Evolutionary conservation across 2,329 filamentous ascomycete genomes (phyloP).

Genomic region (Aspergillus neoniger): DNA sequence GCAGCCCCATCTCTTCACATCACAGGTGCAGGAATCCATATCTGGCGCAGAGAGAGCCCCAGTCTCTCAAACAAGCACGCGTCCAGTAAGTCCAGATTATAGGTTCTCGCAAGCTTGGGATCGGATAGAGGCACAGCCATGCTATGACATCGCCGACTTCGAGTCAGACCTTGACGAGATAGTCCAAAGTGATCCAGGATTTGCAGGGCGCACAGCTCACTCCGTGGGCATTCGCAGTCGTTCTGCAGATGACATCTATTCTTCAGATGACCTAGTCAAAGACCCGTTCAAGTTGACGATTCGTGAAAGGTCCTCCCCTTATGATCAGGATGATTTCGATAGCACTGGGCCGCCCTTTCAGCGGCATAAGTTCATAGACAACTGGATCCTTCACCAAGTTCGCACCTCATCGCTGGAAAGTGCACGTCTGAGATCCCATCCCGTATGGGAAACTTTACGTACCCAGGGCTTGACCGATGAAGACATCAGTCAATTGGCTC

Average conservation of each 20-base stretch:
- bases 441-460: constrained; percentile 20
- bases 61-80: background rate
- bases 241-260: background rate
- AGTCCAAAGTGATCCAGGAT: background rate
- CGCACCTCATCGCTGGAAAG: constrained; percentile 33
- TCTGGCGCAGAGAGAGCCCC: background rate
- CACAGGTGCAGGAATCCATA: background rate
- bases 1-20: background rate
- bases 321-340: constrained; percentile 14
- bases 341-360: background rate
- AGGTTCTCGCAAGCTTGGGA: background rate
- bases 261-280: background rate
- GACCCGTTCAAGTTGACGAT: constrained; percentile 25
- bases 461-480: constrained; percentile 21
- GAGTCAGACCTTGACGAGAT: background rate
- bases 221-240: background rate
- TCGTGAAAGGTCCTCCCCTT: constrained; percentile 21
- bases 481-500: constrained; percentile 25
- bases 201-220: background rate
- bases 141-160: background rate
- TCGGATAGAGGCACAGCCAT: background rate
- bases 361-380: constrained; percentile 26
- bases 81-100: background rate
- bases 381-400: constrained; percentile 36
- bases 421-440: constrained; percentile 25